These are phyloP conservation scores for Paulownia fortunei DNA, from an alignment of 257 asterid genomes.

Conservation along the genomic window DNA sequence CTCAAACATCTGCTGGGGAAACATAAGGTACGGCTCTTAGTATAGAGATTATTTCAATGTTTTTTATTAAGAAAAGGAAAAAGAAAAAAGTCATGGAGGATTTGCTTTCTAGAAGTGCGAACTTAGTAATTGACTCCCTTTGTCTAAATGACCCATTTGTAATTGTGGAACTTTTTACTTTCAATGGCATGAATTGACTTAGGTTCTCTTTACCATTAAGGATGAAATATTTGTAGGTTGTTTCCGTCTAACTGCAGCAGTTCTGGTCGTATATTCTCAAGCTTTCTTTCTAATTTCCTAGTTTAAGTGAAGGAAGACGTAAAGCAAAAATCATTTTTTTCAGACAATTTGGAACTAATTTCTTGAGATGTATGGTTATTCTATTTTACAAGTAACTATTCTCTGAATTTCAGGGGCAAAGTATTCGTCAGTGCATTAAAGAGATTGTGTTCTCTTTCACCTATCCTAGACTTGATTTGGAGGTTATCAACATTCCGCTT, in stretches of 20 bases:
- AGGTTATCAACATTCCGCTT: conserved; percentile 52
- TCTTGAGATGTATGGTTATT: not conserved
- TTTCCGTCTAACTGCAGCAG: not conserved
- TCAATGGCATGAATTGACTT: not conserved
- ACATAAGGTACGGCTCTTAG: conserved; percentile 66
- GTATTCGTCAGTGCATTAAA: conserved; percentile 78
- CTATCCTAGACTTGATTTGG: conserved; percentile 95
- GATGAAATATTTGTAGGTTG: not conserved
- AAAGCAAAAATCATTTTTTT: not conserved
- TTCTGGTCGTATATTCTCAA: conserved; percentile 1
- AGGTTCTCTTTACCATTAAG: not conserved
- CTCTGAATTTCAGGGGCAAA: conserved; percentile 53
- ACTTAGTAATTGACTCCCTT: not conserved
- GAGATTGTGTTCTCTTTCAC: conserved; percentile 86
- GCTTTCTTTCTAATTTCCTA: not conserved
- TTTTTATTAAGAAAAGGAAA: not conserved
- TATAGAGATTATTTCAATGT: not conserved
- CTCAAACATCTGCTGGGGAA: conserved; percentile 69
- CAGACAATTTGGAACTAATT: not conserved
- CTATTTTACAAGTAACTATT: conserved; percentile 1
- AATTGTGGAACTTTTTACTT: conserved; percentile 8
- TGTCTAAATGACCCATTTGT: not conserved
- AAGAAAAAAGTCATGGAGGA: not conserved
- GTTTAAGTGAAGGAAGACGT: conserved; percentile 4
- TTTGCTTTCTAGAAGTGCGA: conserved; percentile 15